Conservation (phyloP, 805 yeast genomes). For the Saturnispora silvae region DNA sequence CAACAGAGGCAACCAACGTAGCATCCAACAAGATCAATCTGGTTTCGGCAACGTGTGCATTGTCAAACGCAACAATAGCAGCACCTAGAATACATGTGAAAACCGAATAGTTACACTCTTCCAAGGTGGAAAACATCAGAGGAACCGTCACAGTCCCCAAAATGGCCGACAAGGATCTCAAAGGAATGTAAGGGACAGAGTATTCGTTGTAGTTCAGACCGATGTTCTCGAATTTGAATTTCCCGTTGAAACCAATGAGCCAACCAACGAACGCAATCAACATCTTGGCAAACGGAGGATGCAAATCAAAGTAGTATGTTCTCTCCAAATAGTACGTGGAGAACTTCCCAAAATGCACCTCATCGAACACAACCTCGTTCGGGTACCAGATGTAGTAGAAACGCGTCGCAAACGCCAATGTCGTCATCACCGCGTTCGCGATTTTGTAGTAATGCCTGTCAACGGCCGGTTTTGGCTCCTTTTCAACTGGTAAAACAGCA, state of each 20-base stretch:
- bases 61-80: slow-evolving; percentile 68
- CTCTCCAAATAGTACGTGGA: slow-evolving; percentile 80
- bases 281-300: slow-evolving; percentile 95
- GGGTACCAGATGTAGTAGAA: slow-evolving; percentile 56
- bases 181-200: slow-evolving; percentile 78
- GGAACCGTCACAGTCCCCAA: slow-evolving; percentile 80
- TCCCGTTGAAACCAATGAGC: slow-evolving; percentile 83
- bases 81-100: slow-evolving; percentile 73
- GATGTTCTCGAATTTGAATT: slow-evolving; percentile 81
- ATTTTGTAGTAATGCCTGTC: slow-evolving; percentile 18
- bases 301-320: slow-evolving; percentile 90
- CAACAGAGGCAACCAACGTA: slow-evolving; percentile 74
- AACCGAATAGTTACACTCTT: slow-evolving; percentile 72
- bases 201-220: slow-evolving; percentile 73
- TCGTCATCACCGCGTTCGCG: slow-evolving; percentile 31
- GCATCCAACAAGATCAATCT: slow-evolving; percentile 89
- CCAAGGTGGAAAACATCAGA: slow-evolving; percentile 70
- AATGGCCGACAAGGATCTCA: slow-evolving; percentile 69
- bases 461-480: background rate
- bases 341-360: slow-evolving; percentile 57
- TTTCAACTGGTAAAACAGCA: background rate
- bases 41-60: slow-evolving; percentile 84
- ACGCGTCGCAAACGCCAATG: slow-evolving; percentile 39
- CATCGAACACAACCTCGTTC: slow-evolving; percentile 66
- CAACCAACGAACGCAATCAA: slow-evolving; percentile 86